A percentile compares a stretch with the other conserved stretches of the same genome.
These are phyloP conservation scores for Macroventuria anomochaeta DNA, from an alignment of 2,329 filamentous ascomycete species.

Conservation along the genomic window DNA sequence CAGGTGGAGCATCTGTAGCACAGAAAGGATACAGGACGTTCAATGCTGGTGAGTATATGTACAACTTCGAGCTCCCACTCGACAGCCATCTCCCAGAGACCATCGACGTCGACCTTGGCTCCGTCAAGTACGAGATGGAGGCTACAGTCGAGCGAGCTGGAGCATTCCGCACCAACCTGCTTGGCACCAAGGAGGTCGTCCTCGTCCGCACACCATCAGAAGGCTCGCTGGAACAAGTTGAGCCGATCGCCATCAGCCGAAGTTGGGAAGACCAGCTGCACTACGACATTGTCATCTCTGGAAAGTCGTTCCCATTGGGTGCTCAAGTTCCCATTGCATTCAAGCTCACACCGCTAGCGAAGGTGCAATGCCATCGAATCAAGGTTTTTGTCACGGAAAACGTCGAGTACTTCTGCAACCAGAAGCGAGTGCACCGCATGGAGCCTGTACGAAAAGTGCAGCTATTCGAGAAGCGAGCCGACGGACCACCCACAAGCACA, in stretches of 20 bases:
- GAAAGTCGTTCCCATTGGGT: conserved; percentile 91
- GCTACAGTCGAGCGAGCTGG: conserved; percentile 84
- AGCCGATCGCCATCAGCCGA: conserved; percentile 90
- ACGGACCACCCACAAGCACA: conserved; percentile 73
- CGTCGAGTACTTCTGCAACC: conserved; percentile 87
- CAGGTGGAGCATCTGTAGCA: conserved; percentile 62
- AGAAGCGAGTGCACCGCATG: conserved; percentile 82
- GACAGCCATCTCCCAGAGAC: conserved; percentile 83
- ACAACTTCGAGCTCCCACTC: conserved; percentile 82
- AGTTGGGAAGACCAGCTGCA: conserved; percentile 96
- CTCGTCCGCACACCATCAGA: conserved; percentile 87
- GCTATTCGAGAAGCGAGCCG: conserved; percentile 86
- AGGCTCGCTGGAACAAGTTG: conserved; percentile 85
- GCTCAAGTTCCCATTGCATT: conserved; percentile 90
- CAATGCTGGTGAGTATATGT: conserved; percentile 73
- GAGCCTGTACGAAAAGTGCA: conserved; percentile 84
- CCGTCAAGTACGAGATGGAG: conserved; percentile 86
- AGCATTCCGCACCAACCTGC: conserved; percentile 86
- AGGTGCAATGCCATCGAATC: conserved; percentile 90
- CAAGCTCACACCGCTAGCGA: conserved; percentile 89
- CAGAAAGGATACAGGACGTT: conserved; percentile 88
- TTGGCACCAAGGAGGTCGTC: conserved; percentile 80
- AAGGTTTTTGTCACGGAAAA: conserved; percentile 92
- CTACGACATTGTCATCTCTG: conserved; percentile 95
- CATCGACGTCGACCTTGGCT: conserved; percentile 84